Evolutionary conservation across 208 protist species (phyloP), one percentile per base, ranked within the genome.

Genomic region (Balamuthia mandrillaris): DNA sequence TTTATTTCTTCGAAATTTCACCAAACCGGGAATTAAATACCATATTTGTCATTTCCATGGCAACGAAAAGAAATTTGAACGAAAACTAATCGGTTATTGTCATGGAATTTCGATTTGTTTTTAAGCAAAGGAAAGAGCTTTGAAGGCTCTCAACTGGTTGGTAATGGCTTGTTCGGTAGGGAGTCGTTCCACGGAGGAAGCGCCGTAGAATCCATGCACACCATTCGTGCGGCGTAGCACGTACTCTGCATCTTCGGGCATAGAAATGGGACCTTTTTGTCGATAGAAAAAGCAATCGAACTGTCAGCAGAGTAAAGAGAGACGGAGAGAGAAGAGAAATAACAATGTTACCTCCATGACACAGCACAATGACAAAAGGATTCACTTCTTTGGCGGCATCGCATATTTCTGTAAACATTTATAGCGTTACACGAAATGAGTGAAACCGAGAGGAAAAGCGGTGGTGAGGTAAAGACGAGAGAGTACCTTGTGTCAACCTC

Each of bases 191-290:
- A 63, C 47, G 21, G 74, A 81, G 1, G 74, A 81, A 4, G 74
- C 74, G 18, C 74, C 74, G n/a, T 81, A 81, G 31, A 81, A 81
- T 31, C 74, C 74, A 18, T 81, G 74, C 51, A 81, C 74, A 14
- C 42, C 14, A 1, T 21, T 3, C 0, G 74, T 81, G 35, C 74
- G 45, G 29, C 41, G 42, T 24, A 81, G 74, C 24, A 81, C 29
- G 49, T 81, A 81, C 49, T 81, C 74, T n/a, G 74, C 74, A 24
- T 81, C 74, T 31, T 81, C 74, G 0, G 74, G 74, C 45, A 63
- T 63, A 2, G 74, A 81, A 6, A 81, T 81, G 12, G 74, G 74
- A 21, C 74, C 74, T 81, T 33, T 0, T 1, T 6, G 1, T 2
- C 18, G 18, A 56, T 56, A 56, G 49, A 56, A 56, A 18, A 56